Evolutionary conservation across 257 asterid species (phyloP).

Genomic region (Misopates orontium): DNA sequence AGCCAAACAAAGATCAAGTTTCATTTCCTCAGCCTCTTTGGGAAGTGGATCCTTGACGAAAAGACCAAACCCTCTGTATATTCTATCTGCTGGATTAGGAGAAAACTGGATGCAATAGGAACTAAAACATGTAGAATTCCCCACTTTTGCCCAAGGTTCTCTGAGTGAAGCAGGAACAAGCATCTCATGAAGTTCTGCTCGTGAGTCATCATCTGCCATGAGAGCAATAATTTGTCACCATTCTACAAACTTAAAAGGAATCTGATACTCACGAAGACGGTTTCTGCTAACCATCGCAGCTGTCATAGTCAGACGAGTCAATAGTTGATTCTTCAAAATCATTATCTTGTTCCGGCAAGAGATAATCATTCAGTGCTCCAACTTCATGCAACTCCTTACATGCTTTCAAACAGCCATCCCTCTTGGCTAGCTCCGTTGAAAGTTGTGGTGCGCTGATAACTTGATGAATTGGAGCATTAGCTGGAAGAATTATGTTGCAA

Average conservation of each 20-base stretch:
- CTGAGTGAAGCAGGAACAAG: constrained; percentile 81
- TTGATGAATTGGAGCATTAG: constrained; percentile 85
- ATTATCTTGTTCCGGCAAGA: constrained; percentile 76
- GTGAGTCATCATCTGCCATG: constrained; percentile 67
- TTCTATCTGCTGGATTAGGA: constrained; percentile 80
- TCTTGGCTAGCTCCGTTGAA: constrained; percentile 75
- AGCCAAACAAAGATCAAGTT: constrained; percentile 75
- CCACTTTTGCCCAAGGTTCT: constrained; percentile 59
- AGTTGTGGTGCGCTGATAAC: constrained; percentile 63
- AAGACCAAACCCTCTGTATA: constrained; percentile 74
- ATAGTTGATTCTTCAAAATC: constrained; percentile 43
- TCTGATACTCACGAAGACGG: constrained; percentile 23
- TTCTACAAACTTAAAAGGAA: constrained; percentile 17
- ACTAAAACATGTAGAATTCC: constrained; percentile 46
- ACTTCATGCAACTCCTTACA: constrained; percentile 82
- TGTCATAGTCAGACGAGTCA: constrained; percentile 60
- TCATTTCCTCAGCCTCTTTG: constrained; percentile 76
- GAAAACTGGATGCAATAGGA: constrained; percentile 62
- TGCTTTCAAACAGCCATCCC: constrained; percentile 91
- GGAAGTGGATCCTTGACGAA: constrained; percentile 79
- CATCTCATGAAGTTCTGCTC: constrained; percentile 88
- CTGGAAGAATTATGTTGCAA: constrained; percentile 76
- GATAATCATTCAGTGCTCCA: constrained; percentile 90
- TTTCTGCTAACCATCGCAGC: constrained; percentile 54
- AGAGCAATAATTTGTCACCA: constrained; percentile 22